Conservation (phyloP, 2,329 filamentous ascomycete species). For the Chaetomium strumarium region DNA sequence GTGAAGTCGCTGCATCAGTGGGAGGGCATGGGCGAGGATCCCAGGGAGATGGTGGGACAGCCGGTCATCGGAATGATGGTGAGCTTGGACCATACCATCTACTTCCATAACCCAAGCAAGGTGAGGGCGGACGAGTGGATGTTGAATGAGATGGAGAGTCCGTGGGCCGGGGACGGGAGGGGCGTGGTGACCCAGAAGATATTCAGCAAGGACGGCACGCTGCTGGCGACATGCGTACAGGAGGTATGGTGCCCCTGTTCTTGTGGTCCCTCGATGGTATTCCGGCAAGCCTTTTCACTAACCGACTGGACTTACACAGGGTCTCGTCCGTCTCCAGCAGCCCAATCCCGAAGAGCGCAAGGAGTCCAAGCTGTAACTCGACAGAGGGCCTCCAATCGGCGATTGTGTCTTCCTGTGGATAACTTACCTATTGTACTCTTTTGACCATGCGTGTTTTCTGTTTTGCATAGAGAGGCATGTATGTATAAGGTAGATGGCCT, state of each 20-base stretch:
- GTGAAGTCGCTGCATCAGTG: conserved; percentile 35
- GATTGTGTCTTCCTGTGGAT: background rate
- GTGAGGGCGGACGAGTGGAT: conserved; percentile 68
- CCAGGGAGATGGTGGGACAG: conserved; percentile 41
- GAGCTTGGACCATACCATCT: conserved; percentile 68
- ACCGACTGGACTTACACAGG: conserved; percentile 30
- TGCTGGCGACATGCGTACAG: conserved; percentile 75
- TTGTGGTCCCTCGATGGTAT: background rate
- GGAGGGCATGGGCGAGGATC: conserved; percentile 31
- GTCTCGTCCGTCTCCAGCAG: conserved; percentile 41
- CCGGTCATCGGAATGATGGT: conserved; percentile 79
- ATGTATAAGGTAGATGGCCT: too few species aligned
- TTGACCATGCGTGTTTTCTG: too few species aligned
- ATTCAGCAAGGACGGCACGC: conserved; percentile 61
- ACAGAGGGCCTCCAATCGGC: background rate
- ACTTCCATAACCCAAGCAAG: conserved; percentile 56
- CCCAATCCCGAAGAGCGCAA: conserved; percentile 9
- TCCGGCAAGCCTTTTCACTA: background rate
- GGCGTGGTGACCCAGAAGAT: conserved; percentile 72
- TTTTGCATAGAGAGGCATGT: too few species aligned
- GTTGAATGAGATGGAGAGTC: conserved; percentile 72
- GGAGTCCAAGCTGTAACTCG: conserved; percentile 21
- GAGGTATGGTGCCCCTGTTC: conserved; percentile 48
- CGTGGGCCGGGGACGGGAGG: conserved; percentile 72
- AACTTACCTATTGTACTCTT: background rate